phyloP scores from a whole-genome alignment of 1,284 basidiomycete species.

The Phellinidium pouzarii region DNA sequence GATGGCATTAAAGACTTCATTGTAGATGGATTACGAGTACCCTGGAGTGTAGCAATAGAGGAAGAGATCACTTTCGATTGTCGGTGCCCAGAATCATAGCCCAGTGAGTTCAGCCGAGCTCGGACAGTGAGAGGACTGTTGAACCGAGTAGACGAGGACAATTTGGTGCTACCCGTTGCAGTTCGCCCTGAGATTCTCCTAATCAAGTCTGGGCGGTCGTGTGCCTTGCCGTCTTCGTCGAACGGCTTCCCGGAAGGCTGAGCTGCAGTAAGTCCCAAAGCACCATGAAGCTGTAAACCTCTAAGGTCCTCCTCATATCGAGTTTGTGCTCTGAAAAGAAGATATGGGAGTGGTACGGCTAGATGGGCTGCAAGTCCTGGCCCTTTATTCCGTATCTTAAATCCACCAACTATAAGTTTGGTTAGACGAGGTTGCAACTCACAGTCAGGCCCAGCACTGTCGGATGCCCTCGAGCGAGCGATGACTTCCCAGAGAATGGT shows the following conservation, averaged over 20 bases:
- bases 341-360: conserved; percentile 71
- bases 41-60: conserved; percentile 61
- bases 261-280: conserved; percentile 37
- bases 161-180: conserved; percentile 24
- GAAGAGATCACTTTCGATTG: conserved; percentile 55
- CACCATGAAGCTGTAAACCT: conserved; percentile 60
- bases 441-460: conserved; percentile 70
- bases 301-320: conserved; percentile 76
- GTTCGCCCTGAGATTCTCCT: conserved; percentile 25
- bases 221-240: conserved; percentile 26
- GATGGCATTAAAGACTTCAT: conserved; percentile 31
- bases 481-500: conserved; percentile 79
- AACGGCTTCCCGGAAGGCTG: conserved; percentile 31
- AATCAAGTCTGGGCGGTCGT: conserved; percentile 28
- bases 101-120: conserved; percentile 61
- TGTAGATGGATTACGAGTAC: conserved; percentile 27
- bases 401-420: neutral
- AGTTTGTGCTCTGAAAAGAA: conserved; percentile 71
- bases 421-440: conserved; percentile 28
- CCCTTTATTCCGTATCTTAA: conserved; percentile 40
- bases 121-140: conserved; percentile 54
- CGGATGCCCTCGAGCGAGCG: conserved; percentile 60
- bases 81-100: conserved; percentile 36
- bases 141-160: conserved; percentile 33
- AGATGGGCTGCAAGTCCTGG: conserved; percentile 72